Percentiles rank a stretch among this genome's conserved stretches.
Evolutionary conservation across 2,329 filamentous ascomycete genomes (phyloP).

Genomic region (Chrysoporthe austroafricana): DNA sequence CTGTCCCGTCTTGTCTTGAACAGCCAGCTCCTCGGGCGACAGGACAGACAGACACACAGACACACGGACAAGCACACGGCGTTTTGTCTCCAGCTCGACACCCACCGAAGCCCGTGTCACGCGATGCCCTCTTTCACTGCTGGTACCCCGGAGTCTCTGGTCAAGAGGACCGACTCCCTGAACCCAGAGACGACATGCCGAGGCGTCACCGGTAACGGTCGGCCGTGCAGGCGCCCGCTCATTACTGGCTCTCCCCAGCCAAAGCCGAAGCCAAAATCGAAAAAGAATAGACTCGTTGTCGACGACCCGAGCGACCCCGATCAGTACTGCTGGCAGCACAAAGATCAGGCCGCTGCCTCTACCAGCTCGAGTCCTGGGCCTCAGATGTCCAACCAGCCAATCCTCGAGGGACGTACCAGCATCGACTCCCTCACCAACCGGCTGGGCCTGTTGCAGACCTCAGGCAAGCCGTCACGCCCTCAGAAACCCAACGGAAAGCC

Average conservation of each 20-base stretch:
- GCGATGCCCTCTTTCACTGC: slow-evolving; percentile 68
- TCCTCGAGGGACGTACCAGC: slow-evolving; percentile 70
- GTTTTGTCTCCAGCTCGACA: slow-evolving; percentile 1
- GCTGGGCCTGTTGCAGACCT: slow-evolving; percentile 73
- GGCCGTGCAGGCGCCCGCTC: slow-evolving; percentile 78
- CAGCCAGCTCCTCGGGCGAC: background rate
- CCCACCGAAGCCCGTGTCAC: slow-evolving; percentile 28
- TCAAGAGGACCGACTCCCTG: slow-evolving; percentile 82
- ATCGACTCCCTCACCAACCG: slow-evolving; percentile 85
- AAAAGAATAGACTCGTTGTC: slow-evolving; percentile 40
- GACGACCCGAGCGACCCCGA: slow-evolving; percentile 59
- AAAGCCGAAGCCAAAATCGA: slow-evolving; percentile 38
- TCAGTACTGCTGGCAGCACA: slow-evolving; percentile 96
- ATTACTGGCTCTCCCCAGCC: slow-evolving; percentile 45
- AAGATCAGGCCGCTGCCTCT: slow-evolving; percentile 72
- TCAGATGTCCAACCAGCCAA: slow-evolving; percentile 50
- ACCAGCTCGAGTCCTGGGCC: slow-evolving; percentile 51
- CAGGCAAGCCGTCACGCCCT: slow-evolving; percentile 32
- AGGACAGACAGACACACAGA: background rate
- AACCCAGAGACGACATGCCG: slow-evolving; percentile 83
- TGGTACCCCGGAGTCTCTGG: slow-evolving; percentile 78
- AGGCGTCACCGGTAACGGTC: slow-evolving; percentile 82
- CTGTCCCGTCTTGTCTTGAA: background rate
- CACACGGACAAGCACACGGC: background rate
- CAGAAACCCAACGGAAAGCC: slow-evolving; percentile 27